phyloP scores from a whole-genome alignment of 208 protist genomes.

The Entamoeba histolytica region DNA sequence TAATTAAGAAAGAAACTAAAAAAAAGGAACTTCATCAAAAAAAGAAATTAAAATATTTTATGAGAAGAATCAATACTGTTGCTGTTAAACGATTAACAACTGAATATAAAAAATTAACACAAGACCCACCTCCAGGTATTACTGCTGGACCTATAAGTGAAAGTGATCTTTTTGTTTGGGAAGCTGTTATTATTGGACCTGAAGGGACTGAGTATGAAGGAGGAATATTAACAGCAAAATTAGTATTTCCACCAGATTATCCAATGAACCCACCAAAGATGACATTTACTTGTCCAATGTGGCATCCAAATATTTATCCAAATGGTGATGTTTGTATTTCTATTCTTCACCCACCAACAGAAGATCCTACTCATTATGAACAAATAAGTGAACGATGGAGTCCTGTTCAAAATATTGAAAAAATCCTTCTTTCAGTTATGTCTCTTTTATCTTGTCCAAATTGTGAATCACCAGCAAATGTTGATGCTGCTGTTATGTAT shows the following conservation, averaged over 20 bases:
- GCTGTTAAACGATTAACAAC: too few relatives aligned
- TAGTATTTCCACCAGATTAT: neutral
- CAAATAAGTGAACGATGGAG: slow-evolving; percentile 41
- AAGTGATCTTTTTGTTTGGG: too few relatives aligned
- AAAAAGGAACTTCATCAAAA: too few relatives aligned
- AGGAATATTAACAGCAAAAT: neutral
- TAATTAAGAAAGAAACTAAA: too few relatives aligned
- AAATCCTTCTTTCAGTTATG: slow-evolving; percentile 52
- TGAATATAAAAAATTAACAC: too few relatives aligned
- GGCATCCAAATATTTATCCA: slow-evolving; percentile 43
- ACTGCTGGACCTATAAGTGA: too few relatives aligned
- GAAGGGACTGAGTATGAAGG: too few relatives aligned
- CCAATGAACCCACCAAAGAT: neutral
- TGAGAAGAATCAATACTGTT: too few relatives aligned
- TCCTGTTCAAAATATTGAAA: slow-evolving; percentile 51
- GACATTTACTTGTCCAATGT: neutral
- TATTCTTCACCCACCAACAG: slow-evolving; percentile 81
- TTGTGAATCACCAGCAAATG: slow-evolving; percentile 57
- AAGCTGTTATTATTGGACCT: too few relatives aligned
- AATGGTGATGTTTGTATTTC: slow-evolving; percentile 85
- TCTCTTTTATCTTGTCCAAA: slow-evolving; percentile 56
- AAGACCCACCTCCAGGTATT: too few relatives aligned
- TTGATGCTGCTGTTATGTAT: slow-evolving; percentile 49
- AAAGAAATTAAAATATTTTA: too few relatives aligned
- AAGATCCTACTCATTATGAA: slow-evolving; percentile 60